Evolutionary conservation across 2,329 filamentous ascomycete genomes (phyloP), one percentile per base, ranked within the genome.

Genomic region (Colletotrichum horii): DNA sequence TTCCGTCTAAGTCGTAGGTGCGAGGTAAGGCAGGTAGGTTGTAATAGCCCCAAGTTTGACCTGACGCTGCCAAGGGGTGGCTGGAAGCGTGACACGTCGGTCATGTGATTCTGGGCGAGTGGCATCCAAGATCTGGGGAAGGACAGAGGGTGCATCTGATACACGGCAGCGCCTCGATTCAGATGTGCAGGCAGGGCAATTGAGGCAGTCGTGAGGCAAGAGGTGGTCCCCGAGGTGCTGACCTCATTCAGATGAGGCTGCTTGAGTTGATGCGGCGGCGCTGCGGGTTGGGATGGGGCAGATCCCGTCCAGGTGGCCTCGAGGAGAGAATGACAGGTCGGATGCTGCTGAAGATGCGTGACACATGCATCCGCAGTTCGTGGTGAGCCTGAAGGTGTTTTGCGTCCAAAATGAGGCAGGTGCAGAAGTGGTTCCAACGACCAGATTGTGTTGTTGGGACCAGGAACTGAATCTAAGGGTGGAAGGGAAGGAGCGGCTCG

Each of bases 91-190:
- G 67, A 24, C 61, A 38, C n/a, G 26, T 4, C 43, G 26, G 38
- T 75, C 73, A 75, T 75, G 73, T 75, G 73, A 75, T 26, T 26
- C 5, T 8, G 66, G 48, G 26, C 26, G 70, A 38, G 16, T 43
- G 38, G 9, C n/a, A 58, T 36, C 60, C 19, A 22, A 56, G 38
- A 68, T 62, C 38, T 24, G 68, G 61, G 67, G 67, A 61, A 74
- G 36, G 28, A 58, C 11, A 55, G 26, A n/a, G 52, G 22, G 58
- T 22, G 66, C 65, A 68, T 56, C 66, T 26, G 30, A 52, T 64
- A 64, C 55, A 26, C 22, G 22, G 55, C 26, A 58, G 55, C n/a
- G 32, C 30, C 32, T 36, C 32, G 34, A 38, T 64, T 19, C 32
- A 38, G 61, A 43, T 66, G 24, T 28, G 30, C 34, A 24, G 34